These are phyloP conservation scores for Nepenthes gracilis DNA, from an alignment of 148 eudicot genomes.

Conservation along the genomic window DNA sequence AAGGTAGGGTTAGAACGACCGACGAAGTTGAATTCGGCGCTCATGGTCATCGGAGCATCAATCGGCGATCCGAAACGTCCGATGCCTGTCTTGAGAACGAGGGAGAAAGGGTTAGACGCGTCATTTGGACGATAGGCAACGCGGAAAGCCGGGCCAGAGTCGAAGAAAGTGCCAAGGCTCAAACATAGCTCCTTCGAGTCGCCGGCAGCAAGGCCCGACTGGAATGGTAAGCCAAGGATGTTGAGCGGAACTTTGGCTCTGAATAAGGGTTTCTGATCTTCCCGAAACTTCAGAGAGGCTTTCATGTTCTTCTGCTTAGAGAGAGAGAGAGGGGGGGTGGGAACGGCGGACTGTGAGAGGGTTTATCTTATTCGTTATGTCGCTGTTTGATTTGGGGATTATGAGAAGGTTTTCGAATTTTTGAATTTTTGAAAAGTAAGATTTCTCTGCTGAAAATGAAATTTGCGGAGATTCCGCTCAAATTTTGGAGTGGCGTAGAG, in stretches of 20 bases:
- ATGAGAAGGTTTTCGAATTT: too few relatives aligned
- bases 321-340: too few relatives aligned
- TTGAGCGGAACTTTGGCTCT: constrained; percentile 75
- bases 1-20: constrained; percentile 51
- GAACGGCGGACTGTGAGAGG: too few relatives aligned
- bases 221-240: constrained; percentile 53
- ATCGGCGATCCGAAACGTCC: constrained; percentile 63
- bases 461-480: too few relatives aligned
- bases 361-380: too few relatives aligned
- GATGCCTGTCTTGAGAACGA: constrained; percentile 59
- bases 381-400: too few relatives aligned
- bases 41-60: constrained; percentile 64
- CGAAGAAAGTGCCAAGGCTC: constrained; percentile 46
- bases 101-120: constrained; percentile 44
- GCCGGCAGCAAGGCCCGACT: constrained; percentile 55
- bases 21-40: constrained; percentile 56
- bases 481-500: too few relatives aligned
- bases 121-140: constrained; percentile 76
- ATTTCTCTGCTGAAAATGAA: too few relatives aligned
- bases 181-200: constrained; percentile 61
- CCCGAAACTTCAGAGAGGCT: constrained; percentile 77
- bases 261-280: constrained; percentile 63
- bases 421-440: too few relatives aligned
- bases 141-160: constrained; percentile 62
- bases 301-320: constrained; percentile 32